Evolutionary conservation across 2,329 filamentous ascomycete species (phyloP).

Genomic region (Fusarium pseudograminearum): DNA sequence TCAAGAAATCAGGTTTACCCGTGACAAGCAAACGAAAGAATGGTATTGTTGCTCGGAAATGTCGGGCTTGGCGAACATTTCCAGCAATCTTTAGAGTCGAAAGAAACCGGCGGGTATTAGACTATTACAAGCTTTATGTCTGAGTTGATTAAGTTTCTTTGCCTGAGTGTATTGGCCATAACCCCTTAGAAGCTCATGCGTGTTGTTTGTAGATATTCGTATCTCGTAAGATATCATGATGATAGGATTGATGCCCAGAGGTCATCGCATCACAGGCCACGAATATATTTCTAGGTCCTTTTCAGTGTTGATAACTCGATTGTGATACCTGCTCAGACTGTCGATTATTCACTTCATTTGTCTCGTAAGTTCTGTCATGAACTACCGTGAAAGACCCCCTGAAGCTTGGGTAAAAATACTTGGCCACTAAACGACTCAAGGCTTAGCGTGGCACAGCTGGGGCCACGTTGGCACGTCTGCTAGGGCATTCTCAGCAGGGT

Average conservation of each 20-base stretch:
- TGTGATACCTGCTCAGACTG: background rate
- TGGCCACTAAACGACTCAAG: conserved; percentile 7
- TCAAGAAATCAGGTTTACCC: conserved; percentile 18
- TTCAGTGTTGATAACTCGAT: background rate
- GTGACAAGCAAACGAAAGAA: conserved; percentile 4
- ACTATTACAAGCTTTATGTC: no score
- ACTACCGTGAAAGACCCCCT: conserved; percentile 17
- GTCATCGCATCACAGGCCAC: no score
- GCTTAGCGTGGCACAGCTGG: conserved; percentile 32
- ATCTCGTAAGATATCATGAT: background rate
- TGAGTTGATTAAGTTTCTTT: no score
- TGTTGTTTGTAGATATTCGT: no score
- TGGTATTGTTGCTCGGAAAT: conserved; percentile 10
- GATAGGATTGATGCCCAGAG: background rate
- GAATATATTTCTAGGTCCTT: background rate
- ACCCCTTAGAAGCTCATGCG: no score
- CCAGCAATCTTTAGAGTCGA: no score
- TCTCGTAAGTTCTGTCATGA: background rate
- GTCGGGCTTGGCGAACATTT: background rate
- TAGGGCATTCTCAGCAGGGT: conserved; percentile 5
- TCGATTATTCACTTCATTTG: background rate
- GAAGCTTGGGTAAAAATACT: conserved; percentile 33
- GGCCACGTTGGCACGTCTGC: conserved; percentile 40
- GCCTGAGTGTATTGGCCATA: no score
- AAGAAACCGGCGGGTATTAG: no score